A percentile compares a stretch with the other conserved stretches of the same genome.
These are phyloP conservation scores for Linum tenue DNA, from an alignment of 345 rosid genomes.

Conservation along the genomic window DNA sequence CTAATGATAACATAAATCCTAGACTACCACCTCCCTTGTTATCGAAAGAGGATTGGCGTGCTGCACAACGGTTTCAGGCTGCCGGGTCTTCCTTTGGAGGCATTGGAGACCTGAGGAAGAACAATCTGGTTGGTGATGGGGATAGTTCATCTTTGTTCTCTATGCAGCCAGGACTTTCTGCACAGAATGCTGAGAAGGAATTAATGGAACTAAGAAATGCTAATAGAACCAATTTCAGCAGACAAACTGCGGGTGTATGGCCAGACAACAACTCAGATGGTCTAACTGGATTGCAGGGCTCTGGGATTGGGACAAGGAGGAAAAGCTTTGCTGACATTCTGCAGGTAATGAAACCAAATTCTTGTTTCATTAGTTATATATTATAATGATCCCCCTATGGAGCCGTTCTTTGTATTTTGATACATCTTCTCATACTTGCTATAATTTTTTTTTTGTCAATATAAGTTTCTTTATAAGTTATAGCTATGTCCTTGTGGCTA, in stretches of 20 bases:
- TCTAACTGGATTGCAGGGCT: constrained; percentile 29
- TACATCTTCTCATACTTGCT: not conserved
- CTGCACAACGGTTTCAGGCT: constrained; percentile 71
- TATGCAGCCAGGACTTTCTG: constrained; percentile 59
- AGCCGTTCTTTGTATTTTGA: too few relatives aligned
- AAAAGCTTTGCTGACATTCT: constrained; percentile 96
- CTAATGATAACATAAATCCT: constrained; percentile 67
- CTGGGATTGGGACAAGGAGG: constrained; percentile 64
- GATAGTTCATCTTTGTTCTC: constrained; percentile 56
- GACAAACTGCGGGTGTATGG: constrained; percentile 41
- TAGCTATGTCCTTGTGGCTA: not conserved
- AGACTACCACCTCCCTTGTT: constrained; percentile 76
- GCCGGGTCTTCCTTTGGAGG: constrained; percentile 43
- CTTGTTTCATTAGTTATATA: not conserved
- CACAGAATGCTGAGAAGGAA: constrained; percentile 55
- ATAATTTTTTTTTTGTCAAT: too few relatives aligned
- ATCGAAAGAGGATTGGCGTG: constrained; percentile 90
- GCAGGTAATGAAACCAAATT: constrained; percentile 40
- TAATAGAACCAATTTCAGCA: constrained; percentile 26
- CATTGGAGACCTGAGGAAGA: constrained; percentile 47
- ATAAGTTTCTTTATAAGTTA: not conserved
- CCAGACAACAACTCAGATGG: constrained; percentile 37
- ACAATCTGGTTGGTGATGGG: constrained; percentile 21
- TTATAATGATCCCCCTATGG: too few relatives aligned
- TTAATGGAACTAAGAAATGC: constrained; percentile 55